phyloP scores from a whole-genome alignment of 352 stramenopile species.

The Thraustochytrium sp. region DNA sequence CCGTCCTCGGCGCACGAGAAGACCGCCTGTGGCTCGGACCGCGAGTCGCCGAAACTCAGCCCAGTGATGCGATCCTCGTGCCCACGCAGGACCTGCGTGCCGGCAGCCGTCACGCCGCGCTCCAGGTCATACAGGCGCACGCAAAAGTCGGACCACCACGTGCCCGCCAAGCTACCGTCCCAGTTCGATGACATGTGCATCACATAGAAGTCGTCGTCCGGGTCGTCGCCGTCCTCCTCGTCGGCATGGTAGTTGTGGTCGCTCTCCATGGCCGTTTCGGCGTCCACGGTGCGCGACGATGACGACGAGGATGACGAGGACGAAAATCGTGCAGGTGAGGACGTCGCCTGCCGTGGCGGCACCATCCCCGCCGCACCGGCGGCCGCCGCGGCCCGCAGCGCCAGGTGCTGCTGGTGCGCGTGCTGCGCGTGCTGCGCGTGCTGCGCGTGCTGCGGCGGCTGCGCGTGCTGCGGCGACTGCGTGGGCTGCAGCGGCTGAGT shows the following conservation, averaged over 20 bases:
- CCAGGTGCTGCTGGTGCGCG: no score
- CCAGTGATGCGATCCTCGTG: conserved; percentile 12
- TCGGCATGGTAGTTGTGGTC: conserved; percentile 4
- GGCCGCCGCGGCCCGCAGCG: no score
- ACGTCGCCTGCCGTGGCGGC: no score
- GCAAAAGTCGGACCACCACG: conserved; percentile 6
- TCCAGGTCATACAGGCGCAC: not conserved
- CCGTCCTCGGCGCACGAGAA: conserved; percentile 32
- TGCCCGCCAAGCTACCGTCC: not conserved
- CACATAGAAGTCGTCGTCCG: not conserved
- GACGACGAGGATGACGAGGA: no score
- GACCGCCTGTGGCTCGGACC: not conserved
- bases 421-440: no score
- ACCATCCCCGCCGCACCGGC: no score
- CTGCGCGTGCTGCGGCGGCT: no score
- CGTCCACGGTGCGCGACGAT: no score
- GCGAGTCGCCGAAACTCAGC: not conserved
- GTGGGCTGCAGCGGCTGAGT: not conserved
- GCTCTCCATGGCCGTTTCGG: not conserved
- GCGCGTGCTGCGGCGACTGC: not conserved
- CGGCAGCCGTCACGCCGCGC: not conserved
- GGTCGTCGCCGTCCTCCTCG: not conserved
- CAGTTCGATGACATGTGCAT: not conserved
- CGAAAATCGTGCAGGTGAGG: no score
- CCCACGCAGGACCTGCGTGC: not conserved